Conservation (phyloP, 768 basidiomycete genomes). For the Pleurotus sapidus region DNA sequence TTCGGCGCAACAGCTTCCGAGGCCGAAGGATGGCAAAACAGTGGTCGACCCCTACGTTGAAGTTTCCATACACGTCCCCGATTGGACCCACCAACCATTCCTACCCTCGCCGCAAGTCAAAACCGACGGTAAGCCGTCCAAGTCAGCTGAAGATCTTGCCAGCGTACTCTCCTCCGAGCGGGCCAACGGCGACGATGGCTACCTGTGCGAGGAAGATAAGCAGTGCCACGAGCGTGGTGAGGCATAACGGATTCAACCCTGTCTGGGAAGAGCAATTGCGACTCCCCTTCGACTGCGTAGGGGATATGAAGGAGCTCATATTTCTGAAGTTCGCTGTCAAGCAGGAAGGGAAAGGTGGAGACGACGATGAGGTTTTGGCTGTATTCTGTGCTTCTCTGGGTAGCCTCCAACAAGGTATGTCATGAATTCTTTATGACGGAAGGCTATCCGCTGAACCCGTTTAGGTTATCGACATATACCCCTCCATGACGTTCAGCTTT, state of each 20-base stretch:
- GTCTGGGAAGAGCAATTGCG: constrained; percentile 75
- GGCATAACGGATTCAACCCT: constrained; percentile 94
- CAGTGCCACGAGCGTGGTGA: constrained; percentile 63
- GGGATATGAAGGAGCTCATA: constrained; percentile 76
- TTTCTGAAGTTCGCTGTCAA: constrained; percentile 83
- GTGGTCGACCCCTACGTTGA: constrained; percentile 71
- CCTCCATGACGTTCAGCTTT: constrained; percentile 84
- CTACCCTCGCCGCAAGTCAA: constrained; percentile 10
- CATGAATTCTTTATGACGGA: constrained; percentile 1
- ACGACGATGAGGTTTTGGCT: constrained; percentile 65
- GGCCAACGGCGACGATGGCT: constrained; percentile 16
- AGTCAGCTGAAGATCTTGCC: constrained; percentile 5
- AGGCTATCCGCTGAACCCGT: too few species aligned
- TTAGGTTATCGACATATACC: constrained; percentile 92
- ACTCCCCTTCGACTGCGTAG: constrained; percentile 76
- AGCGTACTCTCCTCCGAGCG: constrained; percentile 1
- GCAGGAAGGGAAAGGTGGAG: constrained; percentile 52
- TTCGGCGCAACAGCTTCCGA: constrained; percentile 89
- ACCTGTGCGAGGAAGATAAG: constrained; percentile 44
- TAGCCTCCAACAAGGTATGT: constrained; percentile 68
- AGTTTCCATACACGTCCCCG: constrained; percentile 75
- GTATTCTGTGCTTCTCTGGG: constrained; percentile 76
- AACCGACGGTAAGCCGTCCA: background rate
- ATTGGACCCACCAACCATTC: constrained; percentile 50
- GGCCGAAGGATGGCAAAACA: constrained; percentile 66